phyloP scores from a whole-genome alignment of 2,329 filamentous ascomycete genomes.

The Zymoseptoria brevis region DNA sequence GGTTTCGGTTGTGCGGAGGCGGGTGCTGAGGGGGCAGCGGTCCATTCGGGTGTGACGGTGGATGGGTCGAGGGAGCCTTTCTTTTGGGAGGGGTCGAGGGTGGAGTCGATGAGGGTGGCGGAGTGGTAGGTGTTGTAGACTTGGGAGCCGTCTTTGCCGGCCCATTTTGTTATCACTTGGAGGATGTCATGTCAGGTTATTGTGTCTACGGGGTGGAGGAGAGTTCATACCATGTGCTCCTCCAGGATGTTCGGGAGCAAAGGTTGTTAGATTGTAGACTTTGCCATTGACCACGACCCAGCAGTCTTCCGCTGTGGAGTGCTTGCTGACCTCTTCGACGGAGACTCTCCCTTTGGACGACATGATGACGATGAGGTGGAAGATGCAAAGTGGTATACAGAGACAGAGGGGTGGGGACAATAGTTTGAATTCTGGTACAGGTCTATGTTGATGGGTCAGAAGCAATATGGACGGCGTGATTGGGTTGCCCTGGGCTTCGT shows the following conservation, averaged over 20 bases:
- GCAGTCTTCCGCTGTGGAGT: conserved; percentile 31
- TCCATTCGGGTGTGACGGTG: conserved; percentile 26
- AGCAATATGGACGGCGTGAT: not conserved
- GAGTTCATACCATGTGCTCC: conserved; percentile 42
- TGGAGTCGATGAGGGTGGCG: conserved; percentile 33
- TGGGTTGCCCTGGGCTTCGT: not conserved
- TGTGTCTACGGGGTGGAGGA: no score
- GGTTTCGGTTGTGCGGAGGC: conserved; percentile 17
- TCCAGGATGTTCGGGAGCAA: conserved; percentile 56
- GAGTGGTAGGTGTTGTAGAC: conserved; percentile 49
- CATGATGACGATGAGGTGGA: not conserved
- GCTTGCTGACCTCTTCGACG: conserved; percentile 28
- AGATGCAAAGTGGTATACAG: not conserved
- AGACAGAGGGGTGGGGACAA: not conserved
- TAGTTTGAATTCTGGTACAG: not conserved
- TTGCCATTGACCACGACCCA: conserved; percentile 63
- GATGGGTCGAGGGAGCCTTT: conserved; percentile 30
- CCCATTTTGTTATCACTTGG: conserved; percentile 44
- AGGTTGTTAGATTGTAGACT: conserved; percentile 61
- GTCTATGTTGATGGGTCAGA: not conserved
- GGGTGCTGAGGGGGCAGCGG: conserved; percentile 22
- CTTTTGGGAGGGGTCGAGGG: conserved; percentile 37
- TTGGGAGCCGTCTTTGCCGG: conserved; percentile 48
- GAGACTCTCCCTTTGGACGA: conserved; percentile 12
- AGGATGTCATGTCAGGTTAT: not conserved